Percentiles rank a stretch among this genome's conserved stretches.
phyloP scores from a whole-genome alignment of 2,329 filamentous ascomycete species.

The Thelonectria olida region DNA sequence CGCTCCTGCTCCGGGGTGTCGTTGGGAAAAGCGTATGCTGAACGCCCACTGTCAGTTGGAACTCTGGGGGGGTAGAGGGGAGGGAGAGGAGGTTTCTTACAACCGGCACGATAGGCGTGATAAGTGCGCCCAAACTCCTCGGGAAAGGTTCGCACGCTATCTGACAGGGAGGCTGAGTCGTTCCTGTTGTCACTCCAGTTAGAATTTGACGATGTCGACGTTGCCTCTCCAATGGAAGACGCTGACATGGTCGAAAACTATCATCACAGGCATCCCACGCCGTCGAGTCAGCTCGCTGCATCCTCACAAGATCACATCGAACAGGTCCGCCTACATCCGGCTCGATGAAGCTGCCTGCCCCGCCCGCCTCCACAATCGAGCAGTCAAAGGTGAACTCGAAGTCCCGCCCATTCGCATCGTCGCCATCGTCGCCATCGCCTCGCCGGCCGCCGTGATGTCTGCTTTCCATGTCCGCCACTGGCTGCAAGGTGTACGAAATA shows the following conservation, averaged over 20 bases:
- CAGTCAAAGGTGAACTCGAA: constrained; percentile 5
- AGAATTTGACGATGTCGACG: not conserved
- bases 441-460: not conserved
- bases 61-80: not conserved
- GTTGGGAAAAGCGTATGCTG: constrained; percentile 56
- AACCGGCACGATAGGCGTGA: too few relatives aligned
- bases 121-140: constrained; percentile 52
- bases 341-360: constrained; percentile 4
- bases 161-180: constrained; percentile 28
- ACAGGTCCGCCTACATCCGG: not conserved
- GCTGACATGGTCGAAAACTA: constrained; percentile 8
- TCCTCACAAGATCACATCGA: not conserved
- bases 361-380: not conserved
- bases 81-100: too few relatives aligned
- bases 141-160: constrained; percentile 49
- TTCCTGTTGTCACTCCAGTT: not conserved
- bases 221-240: too few relatives aligned
- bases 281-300: not conserved
- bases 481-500: not conserved
- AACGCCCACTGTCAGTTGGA: not conserved
- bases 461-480: not conserved
- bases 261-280: too few relatives aligned
- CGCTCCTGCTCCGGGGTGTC: constrained; percentile 52
- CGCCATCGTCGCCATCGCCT: not conserved
- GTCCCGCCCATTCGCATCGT: not conserved